phyloP scores from a whole-genome alignment of 257 asterid species.

The Haberlea rhodopensis region DNA sequence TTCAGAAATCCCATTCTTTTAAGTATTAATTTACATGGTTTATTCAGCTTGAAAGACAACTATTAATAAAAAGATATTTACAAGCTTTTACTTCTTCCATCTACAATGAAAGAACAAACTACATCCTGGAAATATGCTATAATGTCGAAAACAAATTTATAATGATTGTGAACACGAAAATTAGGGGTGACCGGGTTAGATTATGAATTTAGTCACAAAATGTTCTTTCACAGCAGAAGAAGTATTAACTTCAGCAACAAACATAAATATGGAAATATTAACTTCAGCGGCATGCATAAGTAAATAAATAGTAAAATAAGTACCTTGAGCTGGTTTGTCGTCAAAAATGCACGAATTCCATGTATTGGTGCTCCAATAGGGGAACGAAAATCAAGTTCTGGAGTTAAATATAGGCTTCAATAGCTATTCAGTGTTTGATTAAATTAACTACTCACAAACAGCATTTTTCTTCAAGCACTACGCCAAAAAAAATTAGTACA shows the following conservation, averaged over 20 bases:
- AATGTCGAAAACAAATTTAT: no score
- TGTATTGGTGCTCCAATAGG: slow-evolving; percentile 92
- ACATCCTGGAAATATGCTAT: no score
- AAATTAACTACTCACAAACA: slow-evolving; percentile 13
- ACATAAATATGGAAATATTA: no score
- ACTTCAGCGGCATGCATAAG: slow-evolving; percentile 5
- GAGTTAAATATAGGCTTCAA: slow-evolving; percentile 34
- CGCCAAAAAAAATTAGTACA: no score
- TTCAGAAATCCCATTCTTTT: no score
- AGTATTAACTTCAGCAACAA: no score
- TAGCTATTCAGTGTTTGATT: slow-evolving; percentile 24
- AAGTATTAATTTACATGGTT: no score
- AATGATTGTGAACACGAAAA: no score
- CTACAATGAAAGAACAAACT: not conserved
- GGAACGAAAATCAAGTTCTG: slow-evolving; percentile 98
- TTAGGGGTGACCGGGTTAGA: no score
- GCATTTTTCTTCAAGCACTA: slow-evolving; percentile 19
- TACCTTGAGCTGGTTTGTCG: slow-evolving; percentile 97
- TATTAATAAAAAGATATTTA: not conserved
- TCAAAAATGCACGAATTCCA: slow-evolving; percentile 80
- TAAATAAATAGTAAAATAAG: slow-evolving; percentile 10
- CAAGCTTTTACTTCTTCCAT: slow-evolving; percentile 8
- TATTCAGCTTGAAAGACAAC: slow-evolving; percentile 24
- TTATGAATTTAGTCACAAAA: no score
- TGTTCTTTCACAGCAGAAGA: no score